Base-by-base conservation (phyloP, 441 rosid genomes). In the Dalechampia spathulata region DNA sequence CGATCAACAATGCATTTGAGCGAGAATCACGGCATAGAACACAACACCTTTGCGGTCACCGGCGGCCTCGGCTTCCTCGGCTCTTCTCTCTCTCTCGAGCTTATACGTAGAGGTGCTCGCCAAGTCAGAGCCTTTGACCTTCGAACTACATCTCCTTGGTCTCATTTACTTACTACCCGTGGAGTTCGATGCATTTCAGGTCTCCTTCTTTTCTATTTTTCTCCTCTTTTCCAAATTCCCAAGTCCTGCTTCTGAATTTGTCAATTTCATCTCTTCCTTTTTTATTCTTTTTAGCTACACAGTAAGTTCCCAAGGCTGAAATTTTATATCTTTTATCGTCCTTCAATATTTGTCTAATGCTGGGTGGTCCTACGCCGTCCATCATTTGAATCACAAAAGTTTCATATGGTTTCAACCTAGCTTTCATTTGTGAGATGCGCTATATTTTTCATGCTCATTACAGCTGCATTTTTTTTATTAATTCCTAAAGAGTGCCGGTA, bases 41-140 rank as follows among this genome's bases (percentile, higher is more conserved):
- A 67, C 59, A 75, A 72, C 43, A 67, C 75, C 64, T 77, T 92
- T 58, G 84, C 73, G 19, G 94, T 92, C 23, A 84, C 91, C 0
- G 91, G 95, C 30, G 95, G 96, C 4, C 62, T 81, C 20, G 94
- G 95, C 12, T 79, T 82, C 70, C 83, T 86, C 41, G 95, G 98
- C 39, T 76, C 96, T 1, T 76, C 80, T 12, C 79, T 91, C 12
- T 91, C 96, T 66, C 63, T 79, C 52, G 96, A 91, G 62, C 83
- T 88, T 26, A 67, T 72, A 16, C 93, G 94, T 11, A 77, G 99
- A 25, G 97, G 96, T 12, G 99, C 99, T 67, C 74, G 83, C 15
- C 86, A 75, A 34, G 99, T 90, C 62, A 83, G 87, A 32, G 77
- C 96, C 60, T 77, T 84, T 50, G 98, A 88, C 77, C 63, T 75